Evolutionary conservation across 2,329 filamentous ascomycete species (phyloP), one percentile per base, ranked within the genome.

Genomic region (Trichoderma sp.): DNA sequence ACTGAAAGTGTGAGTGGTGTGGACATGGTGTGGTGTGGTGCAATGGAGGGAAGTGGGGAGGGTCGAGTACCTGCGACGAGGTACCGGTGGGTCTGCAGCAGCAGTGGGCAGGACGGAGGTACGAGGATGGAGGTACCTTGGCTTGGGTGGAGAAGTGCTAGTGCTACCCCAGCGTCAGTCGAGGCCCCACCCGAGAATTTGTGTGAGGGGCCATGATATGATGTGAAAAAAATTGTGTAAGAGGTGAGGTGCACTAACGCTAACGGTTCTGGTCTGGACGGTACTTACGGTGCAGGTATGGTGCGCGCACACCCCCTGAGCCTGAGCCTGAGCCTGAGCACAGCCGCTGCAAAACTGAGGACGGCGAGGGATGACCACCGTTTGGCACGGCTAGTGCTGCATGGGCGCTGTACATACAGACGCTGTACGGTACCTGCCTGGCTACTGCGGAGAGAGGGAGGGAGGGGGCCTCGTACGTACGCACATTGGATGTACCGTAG

Each of bases 341-440:
- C 53, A 47, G 53, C 65, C 53, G 47, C 32, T 14, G 15, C 30
- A 28, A 30, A 67, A 15, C 11, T 8, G 6, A 53, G 26, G 30
- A 21, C 28, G 18, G 30, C 24, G 30, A 56, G 30, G 36, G 47
- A 67, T 39, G 39, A 73, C 74, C 73, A 74, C 73, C 74, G 73
- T 64, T 47, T 47, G 47, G 64, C 43, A 57, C 30, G n/a, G 43
- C 24, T 70, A 70, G 71, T 51, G 65, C 28, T 56, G 56, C 66
- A 36, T 58, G 76, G 72, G 74, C 74, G 74, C 76, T 72, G 77
- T 39, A 39, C 39, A 39, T 77, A 78, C 34, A 75, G 72, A 74
- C 74, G 73, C 76, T 73, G 78, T 78, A 78, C 39, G 39, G 39
- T 43, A 43, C 78, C 74, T 78, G 75, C 74, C 78, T 79, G 75